Evolutionary conservation across 495 filamentous ascomycete genomes (phyloP), one percentile per base, ranked within the genome.

Genomic region (Lepidopterella palustris): DNA sequence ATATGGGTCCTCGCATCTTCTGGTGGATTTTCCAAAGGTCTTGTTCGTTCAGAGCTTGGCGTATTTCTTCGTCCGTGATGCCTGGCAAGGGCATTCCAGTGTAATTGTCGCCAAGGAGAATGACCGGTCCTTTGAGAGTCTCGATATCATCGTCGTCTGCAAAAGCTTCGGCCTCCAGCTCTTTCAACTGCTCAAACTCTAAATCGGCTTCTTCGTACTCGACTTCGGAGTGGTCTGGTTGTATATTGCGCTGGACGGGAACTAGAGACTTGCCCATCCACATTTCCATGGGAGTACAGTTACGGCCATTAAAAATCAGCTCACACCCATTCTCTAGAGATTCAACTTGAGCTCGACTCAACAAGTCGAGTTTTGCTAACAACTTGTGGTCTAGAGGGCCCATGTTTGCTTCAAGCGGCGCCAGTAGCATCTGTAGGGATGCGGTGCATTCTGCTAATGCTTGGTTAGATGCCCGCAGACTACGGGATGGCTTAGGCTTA

Each of bases 111-210:
- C 61, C 67, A 31, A 90, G 70, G 0, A 65, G 24, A 0, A 81
- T 59, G 39, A 61, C 75, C 6, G 59, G 51, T 1, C 86, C 88
- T 52, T 59, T 73, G 10, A 90, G 73, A 28, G 45, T 60, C 10
- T 86, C 84, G 49, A 73, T 74, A 23, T 83, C 80, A 11, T 85
- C 83, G 4, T 73, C 75, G 51, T 73, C 73, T 18, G 76, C 63
- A 9, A 63, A 26, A 51, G 69, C 76, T 56, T 89, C 85, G 0
- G 80, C 81, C 62, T 90, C 87, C 4, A 87, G 65, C 51, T 88
- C 84, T 60, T 79, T 77, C 0, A 87, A 68, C 59, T 82, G 76
- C 66, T 89, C 87, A 42, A 79, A 80, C 29, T 87, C 86, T 5
- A 84, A 73, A 50, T 89, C 86, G 3, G 72, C 71, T 29, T 89